Percentiles rank a stretch among this genome's conserved stretches.
These are phyloP conservation scores for Millerozyma miso DNA, from an alignment of 805 yeast genomes.

Conservation along the genomic window DNA sequence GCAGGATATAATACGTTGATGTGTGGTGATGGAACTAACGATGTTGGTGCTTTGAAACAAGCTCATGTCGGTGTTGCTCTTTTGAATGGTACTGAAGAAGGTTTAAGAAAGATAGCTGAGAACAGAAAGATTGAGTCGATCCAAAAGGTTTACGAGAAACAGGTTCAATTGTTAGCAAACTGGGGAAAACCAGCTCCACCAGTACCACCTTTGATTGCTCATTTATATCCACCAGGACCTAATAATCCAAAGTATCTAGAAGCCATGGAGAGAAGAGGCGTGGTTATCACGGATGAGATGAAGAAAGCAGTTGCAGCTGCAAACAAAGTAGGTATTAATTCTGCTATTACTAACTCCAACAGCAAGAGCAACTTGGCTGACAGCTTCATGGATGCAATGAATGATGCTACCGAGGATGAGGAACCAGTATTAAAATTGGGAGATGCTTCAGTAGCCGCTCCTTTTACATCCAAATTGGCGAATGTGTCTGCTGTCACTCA, in stretches of 20 bases:
- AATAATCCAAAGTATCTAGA: constrained; percentile 80
- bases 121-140: constrained; percentile 62
- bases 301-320: constrained; percentile 55
- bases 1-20: constrained; percentile 90
- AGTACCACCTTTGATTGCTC: constrained; percentile 85
- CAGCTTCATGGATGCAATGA: constrained; percentile 51
- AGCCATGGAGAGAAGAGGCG: constrained; percentile 83
- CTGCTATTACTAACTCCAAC: constrained; percentile 25
- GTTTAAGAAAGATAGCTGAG: constrained; percentile 85
- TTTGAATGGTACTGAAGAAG: constrained; percentile 92
- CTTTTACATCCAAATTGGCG: constrained; percentile 91
- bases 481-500: constrained; percentile 90
- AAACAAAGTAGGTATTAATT: constrained; percentile 34
- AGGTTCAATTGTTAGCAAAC: constrained; percentile 67
- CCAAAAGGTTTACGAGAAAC: constrained; percentile 75
- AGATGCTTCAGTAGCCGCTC: constrained; percentile 99
- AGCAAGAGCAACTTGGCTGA: constrained; percentile 50
- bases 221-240: constrained; percentile 94
- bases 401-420: constrained; percentile 67
- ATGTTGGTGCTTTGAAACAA: constrained; percentile 98
- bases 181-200: constrained; percentile 86
- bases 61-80: constrained; percentile 98
- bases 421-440: constrained; percentile 93
- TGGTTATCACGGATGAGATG: constrained; percentile 71
- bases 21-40: constrained; percentile 99